Evolutionary conservation across 2,329 filamentous ascomycete species (phyloP), one percentile per base, ranked within the genome.

Genomic region (Rutstroemia sp.): DNA sequence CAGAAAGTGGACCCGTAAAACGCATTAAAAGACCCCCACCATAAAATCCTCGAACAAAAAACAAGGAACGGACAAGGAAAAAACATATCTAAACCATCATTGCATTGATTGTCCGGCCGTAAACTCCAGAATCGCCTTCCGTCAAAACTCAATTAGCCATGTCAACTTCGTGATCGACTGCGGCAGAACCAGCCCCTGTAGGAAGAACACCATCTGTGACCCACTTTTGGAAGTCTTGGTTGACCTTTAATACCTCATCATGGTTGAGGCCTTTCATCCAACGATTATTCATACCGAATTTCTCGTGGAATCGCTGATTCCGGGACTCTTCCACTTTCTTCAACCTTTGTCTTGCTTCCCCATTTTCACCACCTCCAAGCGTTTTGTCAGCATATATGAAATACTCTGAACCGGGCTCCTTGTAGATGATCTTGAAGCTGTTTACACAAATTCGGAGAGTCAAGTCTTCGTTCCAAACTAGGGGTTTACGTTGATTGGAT

Each of bases 401-500:
- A 72, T 80, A 89, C 66, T 92, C 89, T 6, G 78, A 79, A 19
- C 86, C 88, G 30, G 78, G 78, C 1, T 86, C 81, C 56, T 84
- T 83, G 75, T 87, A 92, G n/a, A 88, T 76, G 67, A 92, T 86
- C 72, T 89, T 88, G 68, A 87, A 90, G 55, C 83, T 88, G 70
- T 87, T 88, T 14, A 89, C 79, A 65, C 86, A 90, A 67, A 92
- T 87, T 59, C 86, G 83, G 44, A 90, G 80, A 10, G 83, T 79
- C 42, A 92, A 73, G 17, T 85, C 82, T 65, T 92, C 88, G 57
- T 82, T 75, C 63, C 82, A 85, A 5, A 80, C 75, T 5, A 88
- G 64, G 75, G 78, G 69, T 42, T 74, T 73, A 40, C 73, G 73
- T 66, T 84, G 83, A 49, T 82, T 81, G 46, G 79, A 79, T 47